Evolutionary conservation across 2,329 filamentous ascomycete species (phyloP).

Genomic region (Penicillium palitans): DNA sequence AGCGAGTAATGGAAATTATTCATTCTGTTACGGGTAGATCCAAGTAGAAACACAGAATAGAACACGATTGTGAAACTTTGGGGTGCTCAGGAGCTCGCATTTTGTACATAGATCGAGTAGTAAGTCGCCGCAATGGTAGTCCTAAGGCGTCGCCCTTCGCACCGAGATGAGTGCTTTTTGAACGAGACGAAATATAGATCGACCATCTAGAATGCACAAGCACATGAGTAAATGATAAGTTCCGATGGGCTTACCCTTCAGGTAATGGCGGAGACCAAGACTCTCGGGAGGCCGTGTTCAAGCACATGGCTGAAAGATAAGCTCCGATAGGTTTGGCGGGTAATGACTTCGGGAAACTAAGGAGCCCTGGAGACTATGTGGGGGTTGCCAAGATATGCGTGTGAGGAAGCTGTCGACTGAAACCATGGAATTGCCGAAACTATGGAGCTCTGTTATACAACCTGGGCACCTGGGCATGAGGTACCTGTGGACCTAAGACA

Average conservation of each 20-base stretch:
- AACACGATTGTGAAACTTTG: background rate
- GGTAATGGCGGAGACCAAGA: background rate
- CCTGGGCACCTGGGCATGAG: no score
- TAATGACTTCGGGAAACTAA: no score
- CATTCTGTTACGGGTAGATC: constrained; percentile 12
- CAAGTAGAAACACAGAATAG: background rate
- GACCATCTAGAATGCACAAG: background rate
- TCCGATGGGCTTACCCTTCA: background rate
- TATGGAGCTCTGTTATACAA: background rate
- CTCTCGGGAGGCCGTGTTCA: background rate
- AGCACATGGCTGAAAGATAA: background rate
- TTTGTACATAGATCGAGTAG: background rate
- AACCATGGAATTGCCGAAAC: background rate
- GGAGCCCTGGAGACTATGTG: no score
- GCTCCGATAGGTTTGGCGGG: no score
- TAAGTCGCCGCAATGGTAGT: background rate
- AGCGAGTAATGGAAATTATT: constrained; percentile 17
- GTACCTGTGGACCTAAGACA: no score
- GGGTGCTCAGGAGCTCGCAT: background rate
- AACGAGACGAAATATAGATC: no score
- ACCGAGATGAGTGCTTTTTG: constrained; percentile 1
- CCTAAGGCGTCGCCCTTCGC: constrained; percentile 12
- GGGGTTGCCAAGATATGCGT: no score
- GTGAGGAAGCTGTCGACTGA: no score
- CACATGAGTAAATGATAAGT: constrained; percentile 1